A percentile compares a stretch with the other conserved stretches of the same genome.
Evolutionary conservation across 768 basidiomycete genomes (phyloP).

Genomic region (Daedaleopsis nitida): DNA sequence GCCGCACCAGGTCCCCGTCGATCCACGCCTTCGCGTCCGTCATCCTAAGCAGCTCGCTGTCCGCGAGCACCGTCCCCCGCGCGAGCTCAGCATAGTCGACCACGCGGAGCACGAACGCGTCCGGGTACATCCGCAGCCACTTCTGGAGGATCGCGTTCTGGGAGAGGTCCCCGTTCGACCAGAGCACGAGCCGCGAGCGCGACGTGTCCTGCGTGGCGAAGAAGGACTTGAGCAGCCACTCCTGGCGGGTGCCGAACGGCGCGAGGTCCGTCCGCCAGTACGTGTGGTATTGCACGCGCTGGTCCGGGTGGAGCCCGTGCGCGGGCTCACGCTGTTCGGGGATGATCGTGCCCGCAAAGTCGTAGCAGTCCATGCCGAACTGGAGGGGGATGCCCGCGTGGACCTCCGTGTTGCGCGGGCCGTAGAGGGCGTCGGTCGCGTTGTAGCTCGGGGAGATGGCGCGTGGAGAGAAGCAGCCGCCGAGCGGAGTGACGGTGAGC

Average conservation of each 20-base stretch:
- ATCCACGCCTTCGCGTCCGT: constrained; percentile 87
- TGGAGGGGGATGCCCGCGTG: constrained; percentile 81
- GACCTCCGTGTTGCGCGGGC: constrained; percentile 65
- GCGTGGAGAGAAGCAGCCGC: constrained; percentile 72
- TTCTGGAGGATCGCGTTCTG: constrained; percentile 55
- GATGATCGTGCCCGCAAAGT: constrained; percentile 83
- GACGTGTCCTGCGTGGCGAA: constrained; percentile 85
- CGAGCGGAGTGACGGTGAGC: constrained; percentile 59
- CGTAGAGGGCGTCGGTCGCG: constrained; percentile 61
- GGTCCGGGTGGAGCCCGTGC: constrained; percentile 18
- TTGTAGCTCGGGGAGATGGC: constrained; percentile 70
- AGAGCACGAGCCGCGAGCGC: constrained; percentile 71
- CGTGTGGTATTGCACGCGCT: constrained; percentile 75
- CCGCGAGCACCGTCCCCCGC: constrained; percentile 74
- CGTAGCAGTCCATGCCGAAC: constrained; percentile 88
- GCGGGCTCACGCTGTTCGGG: constrained; percentile 12
- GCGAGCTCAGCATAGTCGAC: constrained; percentile 73
- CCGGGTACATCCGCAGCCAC: constrained; percentile 65
- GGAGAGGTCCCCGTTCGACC: constrained; percentile 86
- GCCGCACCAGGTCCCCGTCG: constrained; percentile 89
- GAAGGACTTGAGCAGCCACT: constrained; percentile 90
- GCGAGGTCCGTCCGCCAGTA: constrained; percentile 94
- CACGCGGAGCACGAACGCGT: constrained; percentile 67
- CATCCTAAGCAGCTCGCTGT: constrained; percentile 57
- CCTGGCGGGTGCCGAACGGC: constrained; percentile 78